Conservation (phyloP, 1,139 yeast genomes). For the Blastobotrys indianensis region DNA sequence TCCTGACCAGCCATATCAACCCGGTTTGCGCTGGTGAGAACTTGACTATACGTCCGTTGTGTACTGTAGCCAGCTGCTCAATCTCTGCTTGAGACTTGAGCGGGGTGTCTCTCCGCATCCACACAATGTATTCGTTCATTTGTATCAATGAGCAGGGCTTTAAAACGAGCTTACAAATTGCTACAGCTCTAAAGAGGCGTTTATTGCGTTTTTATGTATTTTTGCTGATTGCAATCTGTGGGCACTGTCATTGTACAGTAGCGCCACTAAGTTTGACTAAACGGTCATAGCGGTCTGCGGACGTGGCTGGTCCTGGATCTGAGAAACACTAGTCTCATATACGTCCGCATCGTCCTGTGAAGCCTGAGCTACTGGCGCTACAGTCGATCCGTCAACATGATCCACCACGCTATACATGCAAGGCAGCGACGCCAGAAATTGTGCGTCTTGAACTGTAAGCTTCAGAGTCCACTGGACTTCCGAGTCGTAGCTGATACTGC, state of each 20-base stretch:
- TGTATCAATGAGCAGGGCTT: too few relatives aligned
- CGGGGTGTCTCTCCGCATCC: neutral
- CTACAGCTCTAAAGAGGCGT: too few relatives aligned
- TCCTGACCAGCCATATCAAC: neutral
- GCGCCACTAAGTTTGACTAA: neutral
- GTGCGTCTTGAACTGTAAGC: constrained; percentile 3
- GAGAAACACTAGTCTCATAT: too few relatives aligned
- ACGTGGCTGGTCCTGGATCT: too few relatives aligned
- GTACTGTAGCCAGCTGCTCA: neutral
- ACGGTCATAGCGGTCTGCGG: too few relatives aligned
- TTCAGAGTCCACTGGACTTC: constrained; percentile 1
- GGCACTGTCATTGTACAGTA: too few relatives aligned
- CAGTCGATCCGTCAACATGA: too few relatives aligned
- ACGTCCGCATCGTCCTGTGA: too few relatives aligned
- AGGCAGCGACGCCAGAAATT: constrained; percentile 1
- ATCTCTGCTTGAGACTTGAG: neutral
- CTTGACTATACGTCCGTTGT: neutral
- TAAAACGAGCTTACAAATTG: too few relatives aligned
- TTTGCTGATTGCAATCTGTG: too few relatives aligned
- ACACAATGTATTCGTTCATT: neutral
- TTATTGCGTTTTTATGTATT: too few relatives aligned
- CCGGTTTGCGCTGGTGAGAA: neutral
- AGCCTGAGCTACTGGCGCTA: too few relatives aligned
- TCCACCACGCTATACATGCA: neutral
- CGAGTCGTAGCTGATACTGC: constrained; percentile 3